Evolutionary conservation across 257 asterid genomes (phyloP).

Genomic region (Primulina tabacum): DNA sequence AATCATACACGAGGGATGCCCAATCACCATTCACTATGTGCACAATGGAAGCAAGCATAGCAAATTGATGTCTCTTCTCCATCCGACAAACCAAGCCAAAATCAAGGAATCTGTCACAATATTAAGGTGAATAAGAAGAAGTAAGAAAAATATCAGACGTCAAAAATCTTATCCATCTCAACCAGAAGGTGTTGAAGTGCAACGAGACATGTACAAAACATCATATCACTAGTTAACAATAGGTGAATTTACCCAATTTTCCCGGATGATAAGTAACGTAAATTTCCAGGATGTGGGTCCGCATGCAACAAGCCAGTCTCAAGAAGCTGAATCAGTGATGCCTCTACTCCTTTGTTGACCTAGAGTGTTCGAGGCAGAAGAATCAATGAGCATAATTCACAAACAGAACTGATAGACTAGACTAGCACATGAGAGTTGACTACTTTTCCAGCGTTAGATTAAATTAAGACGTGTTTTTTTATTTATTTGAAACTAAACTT

Average conservation of each 20-base stretch:
- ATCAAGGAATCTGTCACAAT: constrained; percentile 73
- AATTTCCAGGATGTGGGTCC: constrained; percentile 97
- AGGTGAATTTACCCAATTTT: constrained; percentile 65
- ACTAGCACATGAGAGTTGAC: constrained; percentile 16
- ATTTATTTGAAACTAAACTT: no score
- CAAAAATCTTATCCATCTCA: constrained; percentile 16
- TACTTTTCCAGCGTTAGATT: constrained; percentile 6
- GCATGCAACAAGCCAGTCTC: constrained; percentile 97
- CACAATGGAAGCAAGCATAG: constrained; percentile 85
- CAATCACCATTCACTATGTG: constrained; percentile 96
- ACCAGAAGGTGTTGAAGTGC: constrained; percentile 6
- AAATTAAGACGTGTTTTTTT: neutral
- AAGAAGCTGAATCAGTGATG: constrained; percentile 86
- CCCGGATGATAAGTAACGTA: constrained; percentile 69
- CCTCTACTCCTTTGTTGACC: constrained; percentile 95
- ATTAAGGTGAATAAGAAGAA: constrained; percentile 12
- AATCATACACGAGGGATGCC: constrained; percentile 78
- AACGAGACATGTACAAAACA: constrained; percentile 3
- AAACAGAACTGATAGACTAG: constrained; percentile 11
- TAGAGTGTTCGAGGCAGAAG: constrained; percentile 31
- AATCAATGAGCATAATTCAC: constrained; percentile 20
- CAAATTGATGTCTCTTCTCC: constrained; percentile 92
- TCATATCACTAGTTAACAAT: constrained; percentile 23
- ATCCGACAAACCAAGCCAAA: constrained; percentile 95
- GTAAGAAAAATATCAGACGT: constrained; percentile 20